Evolutionary conservation across 179 eudicot genomes (phyloP).

Genomic region (Gypsophila paniculata): DNA sequence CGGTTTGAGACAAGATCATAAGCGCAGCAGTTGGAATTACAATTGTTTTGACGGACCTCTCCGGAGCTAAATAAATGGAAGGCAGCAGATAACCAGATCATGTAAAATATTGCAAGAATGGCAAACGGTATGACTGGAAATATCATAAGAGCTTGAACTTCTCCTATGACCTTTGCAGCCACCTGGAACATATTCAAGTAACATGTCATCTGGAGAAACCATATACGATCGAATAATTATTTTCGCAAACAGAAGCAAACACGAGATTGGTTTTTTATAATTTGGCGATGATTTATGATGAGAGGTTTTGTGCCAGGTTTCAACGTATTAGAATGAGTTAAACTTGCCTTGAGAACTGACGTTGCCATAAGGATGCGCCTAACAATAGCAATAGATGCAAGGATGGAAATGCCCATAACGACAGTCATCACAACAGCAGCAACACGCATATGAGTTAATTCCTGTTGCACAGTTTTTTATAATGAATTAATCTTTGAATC

Average conservation of each 20-base stretch:
- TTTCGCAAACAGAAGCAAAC: too few relatives aligned
- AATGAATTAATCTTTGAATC: neutral
- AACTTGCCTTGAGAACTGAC: slow-evolving; percentile 85
- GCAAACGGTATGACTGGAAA: slow-evolving; percentile 76
- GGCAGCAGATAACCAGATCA: slow-evolving; percentile 91
- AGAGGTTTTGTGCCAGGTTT: too few relatives aligned
- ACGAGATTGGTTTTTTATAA: too few relatives aligned
- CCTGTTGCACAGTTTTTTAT: slow-evolving; percentile 44
- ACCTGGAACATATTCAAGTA: slow-evolving; percentile 43
- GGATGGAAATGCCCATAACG: slow-evolving; percentile 63
- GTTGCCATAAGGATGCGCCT: slow-evolving; percentile 97
- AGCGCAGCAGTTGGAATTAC: slow-evolving; percentile 76
- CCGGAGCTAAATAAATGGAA: slow-evolving; percentile 87
- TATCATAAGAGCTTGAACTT: slow-evolving; percentile 83
- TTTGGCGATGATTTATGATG: too few relatives aligned
- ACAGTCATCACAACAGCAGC: slow-evolving; percentile 76
- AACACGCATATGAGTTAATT: slow-evolving; percentile 74
- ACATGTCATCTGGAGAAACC: slow-evolving; percentile 10
- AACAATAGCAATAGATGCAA: slow-evolving; percentile 81
- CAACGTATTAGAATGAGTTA: too few relatives aligned
- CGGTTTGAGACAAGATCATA: slow-evolving; percentile 65
- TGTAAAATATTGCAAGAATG: slow-evolving; percentile 73
- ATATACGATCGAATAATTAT: slow-evolving; percentile 6
- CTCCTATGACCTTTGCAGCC: slow-evolving; percentile 97
- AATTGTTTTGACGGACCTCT: slow-evolving; percentile 60